Base-by-base conservation (phyloP, 2,329 filamentous ascomycete species). In the Neofusicoccum parvum region DNA sequence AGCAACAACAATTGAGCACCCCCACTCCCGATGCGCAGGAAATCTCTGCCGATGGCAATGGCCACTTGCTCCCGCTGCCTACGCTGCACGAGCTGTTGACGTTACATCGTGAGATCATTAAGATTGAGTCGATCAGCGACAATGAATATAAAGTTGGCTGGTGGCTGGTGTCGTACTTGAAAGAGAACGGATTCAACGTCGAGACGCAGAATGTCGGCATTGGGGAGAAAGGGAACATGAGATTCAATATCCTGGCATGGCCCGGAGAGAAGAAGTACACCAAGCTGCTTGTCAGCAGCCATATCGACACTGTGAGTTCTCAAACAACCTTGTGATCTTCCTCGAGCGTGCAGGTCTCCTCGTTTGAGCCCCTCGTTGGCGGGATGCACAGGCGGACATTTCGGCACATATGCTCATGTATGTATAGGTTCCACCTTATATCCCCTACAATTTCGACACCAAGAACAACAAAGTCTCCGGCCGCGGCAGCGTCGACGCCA, bases 201-300 rank as follows among this genome's bases (percentile, higher is more conserved):
- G 84, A 90, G 70, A 85, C 82, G 65, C 88, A 90, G 71, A 73
- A 81, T 74, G 74, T 80, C 62, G 45, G 46, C 3, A 36, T 43
- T 3, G 46, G 39, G 5, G 36, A 53, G 20, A 43, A 37, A 2
- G 54, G 64, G 7, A 54, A 65, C 20, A 74, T 78, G 37, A 85
- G 90, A 48, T 93, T 90, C 81, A 97, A 97, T 72, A 82, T 97
- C 56, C 81, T 94, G 46, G 93, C 93, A 1, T 92, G 86, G 67
- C 78, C 81, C 2, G 79, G 79, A 27, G 75, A 78, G 53, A 76
- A 78, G 15, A 81, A 83, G 43, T 79, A 83, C 10, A 85, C 88
- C 1, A 84, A 83, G 39, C 81, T 92, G 11, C 80, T 92, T n/a
- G 78, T 94, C 1, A 88, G 88, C 1, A 93, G 90, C 65, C 93